Evolutionary conservation across 495 filamentous ascomycete genomes (phyloP), one percentile per base, ranked within the genome.

Genomic region (Xylaria bambusicola): DNA sequence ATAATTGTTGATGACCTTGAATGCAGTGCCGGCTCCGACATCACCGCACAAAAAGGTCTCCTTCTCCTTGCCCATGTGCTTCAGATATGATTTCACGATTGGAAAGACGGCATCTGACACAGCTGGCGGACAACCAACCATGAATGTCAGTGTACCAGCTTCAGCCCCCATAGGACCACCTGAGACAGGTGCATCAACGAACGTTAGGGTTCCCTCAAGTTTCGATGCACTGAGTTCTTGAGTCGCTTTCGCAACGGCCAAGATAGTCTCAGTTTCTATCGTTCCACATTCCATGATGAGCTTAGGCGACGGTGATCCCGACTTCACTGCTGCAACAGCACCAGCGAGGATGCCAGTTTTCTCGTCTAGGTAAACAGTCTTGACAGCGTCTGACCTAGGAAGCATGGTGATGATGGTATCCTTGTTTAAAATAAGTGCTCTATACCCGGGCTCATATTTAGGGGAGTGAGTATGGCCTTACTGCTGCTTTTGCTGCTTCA

Each of bases 81-180:
- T 7, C 24, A 71, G 52, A 27, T 65, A 52, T 3, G 63, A 59
- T 26, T 62, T 35, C 7, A 64, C 58, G 8, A 56, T 3, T 1
- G 64, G 61, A 56, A 67, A 69, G 9, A 64, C 49, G 1, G 7
- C 23, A 12, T 35, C 31, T 0, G 66, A 56, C 6, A 38, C 36
- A 0, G 35, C 12, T 0, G 57, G 58, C 0, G 38, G 2, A 27
- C 64, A 66, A 26, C 72, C 72, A 15, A 71, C 66, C 70, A 74
- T 74, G 61, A 83, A 83, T 1, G 80, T 80, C 4, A 83, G 67
- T 2, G 73, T 79, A 20, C 67, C 78, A 17, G 72, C 72, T 41
- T 71, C 45, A 0, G 80, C 79, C 6, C 80, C 79, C 56, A 79
- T 76, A 0, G 80, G 77, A 2, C 66, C 71, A 1, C 68, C 66